phyloP scores from a whole-genome alignment of 805 yeast genomes.

The Candida odintsovae region DNA sequence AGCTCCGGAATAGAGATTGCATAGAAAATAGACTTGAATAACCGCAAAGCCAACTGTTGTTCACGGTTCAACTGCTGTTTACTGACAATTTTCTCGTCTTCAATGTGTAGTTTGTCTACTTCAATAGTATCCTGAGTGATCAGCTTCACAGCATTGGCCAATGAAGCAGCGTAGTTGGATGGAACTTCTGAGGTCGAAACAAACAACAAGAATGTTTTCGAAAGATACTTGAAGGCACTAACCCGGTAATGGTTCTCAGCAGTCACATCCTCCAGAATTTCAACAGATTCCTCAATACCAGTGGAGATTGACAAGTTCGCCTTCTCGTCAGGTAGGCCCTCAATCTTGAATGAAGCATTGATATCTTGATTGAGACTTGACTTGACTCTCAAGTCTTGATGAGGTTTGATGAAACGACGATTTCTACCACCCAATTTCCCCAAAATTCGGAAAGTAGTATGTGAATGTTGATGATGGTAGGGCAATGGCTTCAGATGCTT shows the following conservation, averaged over 20 bases:
- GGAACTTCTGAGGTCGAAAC: constrained; percentile 41
- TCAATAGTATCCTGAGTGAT: constrained; percentile 33
- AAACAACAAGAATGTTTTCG: constrained; percentile 60
- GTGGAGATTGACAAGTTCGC: constrained; percentile 78
- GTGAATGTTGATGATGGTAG: constrained; percentile 90
- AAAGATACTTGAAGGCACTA: constrained; percentile 71
- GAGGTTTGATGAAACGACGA: constrained; percentile 75
- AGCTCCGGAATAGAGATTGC: constrained; percentile 72
- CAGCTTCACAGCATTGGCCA: constrained; percentile 45
- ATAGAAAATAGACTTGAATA: constrained; percentile 68
- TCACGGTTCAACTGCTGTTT: constrained; percentile 52
- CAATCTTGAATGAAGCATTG: constrained; percentile 60
- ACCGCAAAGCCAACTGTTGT: constrained; percentile 56
- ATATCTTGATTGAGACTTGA: constrained; percentile 60
- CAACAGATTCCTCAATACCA: constrained; percentile 74
- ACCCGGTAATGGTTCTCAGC: constrained; percentile 58
- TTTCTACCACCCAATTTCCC: constrained; percentile 98
- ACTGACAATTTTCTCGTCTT: constrained; percentile 38
- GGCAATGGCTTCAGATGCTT: constrained; percentile 88
- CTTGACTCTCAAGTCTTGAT: constrained; percentile 53
- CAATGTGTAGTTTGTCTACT: constrained; percentile 22
- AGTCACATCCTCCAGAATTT: constrained; percentile 61
- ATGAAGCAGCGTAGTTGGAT: constrained; percentile 32
- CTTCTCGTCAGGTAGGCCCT: constrained; percentile 51
- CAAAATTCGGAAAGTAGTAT: constrained; percentile 84